Evolutionary conservation across 106 monocot species (phyloP).

Genomic region (Triglochin maritima): DNA sequence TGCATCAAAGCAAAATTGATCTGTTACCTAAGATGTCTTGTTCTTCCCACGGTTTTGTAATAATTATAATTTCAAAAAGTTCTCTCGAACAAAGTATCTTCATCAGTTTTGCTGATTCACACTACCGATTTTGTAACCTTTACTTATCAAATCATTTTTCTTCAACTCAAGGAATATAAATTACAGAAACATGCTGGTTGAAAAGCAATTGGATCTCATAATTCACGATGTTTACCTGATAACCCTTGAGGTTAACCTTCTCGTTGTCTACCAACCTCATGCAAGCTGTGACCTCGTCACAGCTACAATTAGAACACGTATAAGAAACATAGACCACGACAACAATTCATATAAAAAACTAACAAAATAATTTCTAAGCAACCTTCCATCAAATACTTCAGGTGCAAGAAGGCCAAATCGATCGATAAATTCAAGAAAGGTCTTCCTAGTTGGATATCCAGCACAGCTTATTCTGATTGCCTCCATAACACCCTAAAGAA

Average conservation of each 20-base stretch:
- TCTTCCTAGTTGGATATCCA: slow-evolving; percentile 50
- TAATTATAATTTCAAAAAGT: no score
- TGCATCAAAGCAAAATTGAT: neutral
- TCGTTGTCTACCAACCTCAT: slow-evolving; percentile 23
- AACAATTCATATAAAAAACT: neutral
- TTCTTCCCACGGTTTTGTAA: no score
- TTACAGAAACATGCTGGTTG: no score
- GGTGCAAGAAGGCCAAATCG: slow-evolving; percentile 61
- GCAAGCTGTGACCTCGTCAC: slow-evolving; percentile 43
- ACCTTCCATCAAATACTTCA: slow-evolving; percentile 51
- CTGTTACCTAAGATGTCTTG: no score
- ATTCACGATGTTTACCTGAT: slow-evolving; percentile 29
- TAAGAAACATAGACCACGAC: neutral
- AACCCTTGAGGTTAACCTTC: slow-evolving; percentile 42
- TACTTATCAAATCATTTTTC: no score
- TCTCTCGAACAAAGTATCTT: no score
- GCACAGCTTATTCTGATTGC: slow-evolving; percentile 29
- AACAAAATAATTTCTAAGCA: neutral
- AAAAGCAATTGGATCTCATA: no score
- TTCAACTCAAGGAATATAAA: no score
- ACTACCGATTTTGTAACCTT: no score
- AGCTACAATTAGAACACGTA: slow-evolving; percentile 16
- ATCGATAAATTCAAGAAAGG: slow-evolving; percentile 58
- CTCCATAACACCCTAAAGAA: slow-evolving; percentile 32
- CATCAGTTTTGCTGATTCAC: no score